These are phyloP conservation scores for Yueomyces sp. DNA, from an alignment of 805 yeast species.

Conservation along the genomic window DNA sequence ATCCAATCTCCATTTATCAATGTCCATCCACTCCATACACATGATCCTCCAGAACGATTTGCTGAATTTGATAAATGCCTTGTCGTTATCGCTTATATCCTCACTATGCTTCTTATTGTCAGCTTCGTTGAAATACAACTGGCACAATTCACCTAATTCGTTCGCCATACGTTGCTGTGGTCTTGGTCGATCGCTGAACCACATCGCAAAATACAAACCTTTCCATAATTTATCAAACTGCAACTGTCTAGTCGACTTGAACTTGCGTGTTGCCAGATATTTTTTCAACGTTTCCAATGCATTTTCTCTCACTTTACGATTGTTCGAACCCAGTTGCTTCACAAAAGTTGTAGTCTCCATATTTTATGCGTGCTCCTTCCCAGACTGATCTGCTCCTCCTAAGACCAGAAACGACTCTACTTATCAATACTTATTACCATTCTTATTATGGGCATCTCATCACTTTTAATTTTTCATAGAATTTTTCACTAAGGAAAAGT, in stretches of 20 bases:
- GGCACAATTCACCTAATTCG: conserved; percentile 42
- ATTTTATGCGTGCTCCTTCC: neutral
- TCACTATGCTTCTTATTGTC: conserved; percentile 15
- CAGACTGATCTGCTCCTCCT: no score
- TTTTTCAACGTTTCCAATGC: conserved; percentile 54
- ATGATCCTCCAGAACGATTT: conserved; percentile 74
- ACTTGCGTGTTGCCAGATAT: conserved; percentile 35
- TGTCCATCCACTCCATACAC: conserved; percentile 65
- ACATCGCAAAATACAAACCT: conserved; percentile 90
- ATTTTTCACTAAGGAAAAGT: no score
- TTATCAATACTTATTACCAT: no score
- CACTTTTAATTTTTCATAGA: no score
- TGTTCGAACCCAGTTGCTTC: conserved; percentile 74
- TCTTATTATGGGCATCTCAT: no score
- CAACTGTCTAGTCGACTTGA: conserved; percentile 28
- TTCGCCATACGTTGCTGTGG: conserved; percentile 81
- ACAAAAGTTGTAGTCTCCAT: conserved; percentile 43
- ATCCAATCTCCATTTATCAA: conserved; percentile 78
- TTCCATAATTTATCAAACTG: conserved; percentile 85
- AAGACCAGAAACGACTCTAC: no score
- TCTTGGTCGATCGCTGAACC: conserved; percentile 89
- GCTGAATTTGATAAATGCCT: conserved; percentile 37
- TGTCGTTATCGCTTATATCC: conserved; percentile 12
- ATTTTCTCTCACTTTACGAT: conserved; percentile 53
- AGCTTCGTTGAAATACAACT: conserved; percentile 14